Percentiles rank a stretch among this genome's conserved stretches.
These are phyloP conservation scores for Pythium volutum DNA, from an alignment of 352 stramenopile species.

Conservation along the genomic window DNA sequence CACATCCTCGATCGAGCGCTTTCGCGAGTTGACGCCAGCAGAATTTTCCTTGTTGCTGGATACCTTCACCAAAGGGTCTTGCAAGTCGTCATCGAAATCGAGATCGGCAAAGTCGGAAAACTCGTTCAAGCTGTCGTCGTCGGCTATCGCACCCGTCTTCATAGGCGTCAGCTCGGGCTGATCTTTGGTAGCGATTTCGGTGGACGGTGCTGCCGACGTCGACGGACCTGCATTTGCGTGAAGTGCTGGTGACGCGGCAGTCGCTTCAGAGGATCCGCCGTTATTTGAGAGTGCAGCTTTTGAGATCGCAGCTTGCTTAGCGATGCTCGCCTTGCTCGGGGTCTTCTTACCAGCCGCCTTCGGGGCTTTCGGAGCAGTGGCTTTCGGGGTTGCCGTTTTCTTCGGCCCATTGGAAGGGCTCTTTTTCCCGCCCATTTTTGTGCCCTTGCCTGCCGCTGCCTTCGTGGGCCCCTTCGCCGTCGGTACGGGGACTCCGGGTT, in stretches of 20 bases:
- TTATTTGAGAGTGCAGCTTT: background rate
- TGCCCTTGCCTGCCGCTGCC: conserved; percentile 13
- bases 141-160: conserved; percentile 22
- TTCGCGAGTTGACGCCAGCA: conserved; percentile 41
- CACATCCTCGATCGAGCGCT: conserved; percentile 65
- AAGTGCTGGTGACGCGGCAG: too few relatives aligned
- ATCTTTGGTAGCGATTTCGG: conserved; percentile 2
- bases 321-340: background rate
- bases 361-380: conserved; percentile 13
- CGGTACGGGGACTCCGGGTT: background rate
- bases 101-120: conserved; percentile 75
- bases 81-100: conserved; percentile 68
- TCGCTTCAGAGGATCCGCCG: background rate
- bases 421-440: conserved; percentile 21
- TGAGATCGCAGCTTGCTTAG: conserved; percentile 11
- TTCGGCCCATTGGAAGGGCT: conserved; percentile 19
- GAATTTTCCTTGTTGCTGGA: conserved; percentile 70
- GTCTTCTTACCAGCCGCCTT: conserved; percentile 26
- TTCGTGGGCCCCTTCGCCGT: conserved; percentile 13
- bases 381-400: conserved; percentile 18
- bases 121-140: conserved; percentile 64
- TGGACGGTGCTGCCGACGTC: background rate
- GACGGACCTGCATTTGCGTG: background rate
- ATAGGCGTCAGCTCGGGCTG: background rate
- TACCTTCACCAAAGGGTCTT: conserved; percentile 36